Base-by-base conservation (phyloP, 2,329 filamentous ascomycete species). In the Beauveria varroae region DNA sequence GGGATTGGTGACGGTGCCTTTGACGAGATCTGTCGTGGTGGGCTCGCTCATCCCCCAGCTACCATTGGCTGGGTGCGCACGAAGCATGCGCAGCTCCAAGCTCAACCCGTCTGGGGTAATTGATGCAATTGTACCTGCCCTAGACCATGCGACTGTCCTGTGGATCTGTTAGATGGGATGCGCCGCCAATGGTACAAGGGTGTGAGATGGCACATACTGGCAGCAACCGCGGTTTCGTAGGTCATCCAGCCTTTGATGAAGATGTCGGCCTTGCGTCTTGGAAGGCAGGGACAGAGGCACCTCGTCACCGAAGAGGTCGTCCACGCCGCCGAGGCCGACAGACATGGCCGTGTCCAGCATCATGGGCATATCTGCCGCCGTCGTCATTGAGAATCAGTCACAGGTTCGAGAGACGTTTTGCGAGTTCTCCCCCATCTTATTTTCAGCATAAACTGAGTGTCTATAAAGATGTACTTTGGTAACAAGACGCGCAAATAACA, bases 141-240 rank as follows among this genome's bases (percentile, higher is more conserved):
- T 92, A 12, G 93, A 96, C 93, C 93, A 98, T 34, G 89, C 86
- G 59, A 97, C 83, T 65, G 85, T 86, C 71, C 92, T 96, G 67
- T 50, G 9, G 37, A 34, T 53, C 63, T 71, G 65, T 60, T 54
- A 67, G 61, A 20, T 58, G 41, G 14, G 44, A 53, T 52, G 49
- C 37, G 50, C 37, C 18, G 30, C 16, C 56, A 14, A 26, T 16
- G n/a, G 60, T 8, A 10, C 10, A 16, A 14, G 9, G 37, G 26
- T 6, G 34, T 14, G 20, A 24, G 44, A 14, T 5, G 22, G 20
- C 49, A 66, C 86, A 76, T 84, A 95, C 91, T 92, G 89, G 79
- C 87, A 91, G 72, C 90, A 95, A 18, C 91, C 91, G 62, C 84
- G 84, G 62, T 82, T 78, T 65, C 89, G 85, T 67, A 95, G 79